Evolutionary conservation across 345 rosid genomes (phyloP).

Genomic region (Euphorbia peplus): DNA sequence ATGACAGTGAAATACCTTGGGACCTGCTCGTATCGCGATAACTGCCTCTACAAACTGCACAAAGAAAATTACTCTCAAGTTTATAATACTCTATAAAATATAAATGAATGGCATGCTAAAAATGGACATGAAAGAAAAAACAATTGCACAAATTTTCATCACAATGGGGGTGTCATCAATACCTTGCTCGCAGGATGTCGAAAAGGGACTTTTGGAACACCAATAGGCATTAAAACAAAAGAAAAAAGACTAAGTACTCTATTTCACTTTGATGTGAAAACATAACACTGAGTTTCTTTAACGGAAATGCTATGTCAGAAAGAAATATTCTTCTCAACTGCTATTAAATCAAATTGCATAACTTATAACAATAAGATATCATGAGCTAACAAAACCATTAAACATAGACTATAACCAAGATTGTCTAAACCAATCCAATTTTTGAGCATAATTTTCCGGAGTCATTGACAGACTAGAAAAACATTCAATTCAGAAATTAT

Average conservation of each 20-base stretch:
- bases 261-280: no score
- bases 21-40: conserved; percentile 51
- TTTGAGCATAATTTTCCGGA: not conserved
- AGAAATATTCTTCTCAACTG: not conserved
- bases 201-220: no score
- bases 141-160: not conserved
- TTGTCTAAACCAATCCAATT: no score
- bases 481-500: not conserved
- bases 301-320: not conserved
- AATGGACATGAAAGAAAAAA: not conserved
- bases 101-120: not conserved
- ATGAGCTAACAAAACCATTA: not conserved
- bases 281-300: no score
- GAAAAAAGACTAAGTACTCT: no score
- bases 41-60: conserved; percentile 89
- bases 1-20: conserved; percentile 40
- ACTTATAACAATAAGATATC: not conserved
- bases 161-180: not conserved
- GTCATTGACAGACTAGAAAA: not conserved
- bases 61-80: not conserved
- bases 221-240: no score
- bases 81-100: not conserved
- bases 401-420: not conserved
- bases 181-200: not conserved
- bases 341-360: not conserved